phyloP scores from a whole-genome alignment of 1,284 basidiomycete genomes.

The Cutaneotrichosporon cavernicola region DNA sequence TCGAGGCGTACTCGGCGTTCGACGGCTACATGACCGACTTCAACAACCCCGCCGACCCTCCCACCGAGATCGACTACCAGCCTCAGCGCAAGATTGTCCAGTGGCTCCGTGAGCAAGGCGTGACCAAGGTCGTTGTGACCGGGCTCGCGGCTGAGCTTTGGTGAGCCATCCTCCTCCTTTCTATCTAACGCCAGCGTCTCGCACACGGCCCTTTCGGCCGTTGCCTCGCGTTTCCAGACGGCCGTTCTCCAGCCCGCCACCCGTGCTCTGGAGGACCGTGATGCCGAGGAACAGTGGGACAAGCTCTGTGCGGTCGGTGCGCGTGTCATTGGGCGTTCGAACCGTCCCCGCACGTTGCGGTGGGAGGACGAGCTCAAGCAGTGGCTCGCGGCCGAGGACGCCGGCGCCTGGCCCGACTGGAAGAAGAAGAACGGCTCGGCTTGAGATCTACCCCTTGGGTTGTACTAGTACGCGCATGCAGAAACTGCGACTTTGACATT shows the following conservation, averaged over 20 bases:
- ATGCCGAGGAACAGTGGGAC: slow-evolving; percentile 16
- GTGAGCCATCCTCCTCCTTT: slow-evolving; percentile 19
- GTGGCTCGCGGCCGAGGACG: neutral
- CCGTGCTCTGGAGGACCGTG: slow-evolving; percentile 27
- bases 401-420: neutral
- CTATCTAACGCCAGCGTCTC: slow-evolving; percentile 27
- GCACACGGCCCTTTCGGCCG: slow-evolving; percentile 33
- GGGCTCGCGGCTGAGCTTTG: slow-evolving; percentile 68
- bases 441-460: neutral
- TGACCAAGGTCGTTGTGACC: slow-evolving; percentile 58
- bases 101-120: slow-evolving; percentile 48
- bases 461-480: slow-evolving; percentile 3
- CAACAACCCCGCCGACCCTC: slow-evolving; percentile 24
- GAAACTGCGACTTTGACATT: neutral
- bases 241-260: slow-evolving; percentile 31
- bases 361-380: slow-evolving; percentile 20
- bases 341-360: neutral
- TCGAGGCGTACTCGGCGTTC: slow-evolving; percentile 62
- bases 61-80: slow-evolving; percentile 22
- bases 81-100: slow-evolving; percentile 47
- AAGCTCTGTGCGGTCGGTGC: slow-evolving; percentile 20
- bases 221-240: slow-evolving; percentile 32
- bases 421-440: slow-evolving; percentile 2
- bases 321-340: slow-evolving; percentile 14
- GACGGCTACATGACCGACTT: slow-evolving; percentile 42